Percentiles rank a stretch among this genome's conserved stretches.
Evolutionary conservation across 2,329 filamentous ascomycete genomes (phyloP).

Genomic region (Periconia sp.): DNA sequence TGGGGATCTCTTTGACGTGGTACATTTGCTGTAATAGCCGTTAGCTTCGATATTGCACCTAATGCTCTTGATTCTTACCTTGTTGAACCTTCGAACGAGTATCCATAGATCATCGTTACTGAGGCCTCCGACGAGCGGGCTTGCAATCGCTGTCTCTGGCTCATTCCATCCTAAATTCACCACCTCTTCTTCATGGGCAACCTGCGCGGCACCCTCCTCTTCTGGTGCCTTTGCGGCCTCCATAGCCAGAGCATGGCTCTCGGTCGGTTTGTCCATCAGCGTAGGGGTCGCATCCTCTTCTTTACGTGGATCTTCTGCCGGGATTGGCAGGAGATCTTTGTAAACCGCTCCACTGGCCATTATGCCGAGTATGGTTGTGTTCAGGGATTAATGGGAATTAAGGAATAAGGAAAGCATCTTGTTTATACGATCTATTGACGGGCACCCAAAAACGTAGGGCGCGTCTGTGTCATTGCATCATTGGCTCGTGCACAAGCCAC

Average conservation of each 20-base stretch:
- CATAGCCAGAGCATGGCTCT: conserved; percentile 55
- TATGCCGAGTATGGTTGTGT: conserved; percentile 5
- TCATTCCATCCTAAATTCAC: conserved; percentile 74
- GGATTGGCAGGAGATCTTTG: conserved; percentile 45
- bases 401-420: background rate
- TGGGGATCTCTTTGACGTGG: conserved; percentile 71
- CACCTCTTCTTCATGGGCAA: conserved; percentile 58
- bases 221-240: conserved; percentile 45
- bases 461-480: conserved; percentile 10
- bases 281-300: conserved; percentile 36
- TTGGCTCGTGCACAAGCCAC: conserved; percentile 12
- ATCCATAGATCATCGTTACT: conserved; percentile 77
- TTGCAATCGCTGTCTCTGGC: conserved; percentile 60
- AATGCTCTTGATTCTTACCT: conserved; percentile 54
- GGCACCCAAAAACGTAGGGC: background rate
- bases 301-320: conserved; percentile 37
- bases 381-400: background rate
- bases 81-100: conserved; percentile 75
- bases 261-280: conserved; percentile 51
- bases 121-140: conserved; percentile 70
- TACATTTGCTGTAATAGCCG: conserved; percentile 61
- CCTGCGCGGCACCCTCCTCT: conserved; percentile 54
- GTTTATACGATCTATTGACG: conserved; percentile 1
- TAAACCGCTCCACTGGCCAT: conserved; percentile 42
- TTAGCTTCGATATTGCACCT: background rate